Conservation (phyloP, 768 basidiomycete species). For the Cystobasidiopsis lactophilus region DNA sequence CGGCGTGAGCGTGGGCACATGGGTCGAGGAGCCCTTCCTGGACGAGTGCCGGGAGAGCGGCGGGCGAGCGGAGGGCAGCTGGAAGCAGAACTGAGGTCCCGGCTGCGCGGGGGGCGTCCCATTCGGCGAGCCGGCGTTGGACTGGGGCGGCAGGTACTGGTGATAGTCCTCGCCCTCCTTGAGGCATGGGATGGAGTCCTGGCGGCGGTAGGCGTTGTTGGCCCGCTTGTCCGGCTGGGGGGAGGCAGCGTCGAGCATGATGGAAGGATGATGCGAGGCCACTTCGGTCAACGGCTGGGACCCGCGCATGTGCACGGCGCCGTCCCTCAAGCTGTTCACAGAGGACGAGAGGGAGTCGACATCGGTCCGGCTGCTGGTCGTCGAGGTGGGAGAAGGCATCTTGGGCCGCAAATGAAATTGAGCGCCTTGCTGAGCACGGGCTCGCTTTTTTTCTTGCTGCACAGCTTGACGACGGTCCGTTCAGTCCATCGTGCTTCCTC, state of each 20-base stretch:
- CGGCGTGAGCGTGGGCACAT: neutral
- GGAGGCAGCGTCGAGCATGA: neutral
- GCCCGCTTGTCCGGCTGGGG: neutral
- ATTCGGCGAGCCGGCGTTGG: neutral
- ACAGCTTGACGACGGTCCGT: too few relatives aligned
- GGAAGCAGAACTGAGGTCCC: neutral
- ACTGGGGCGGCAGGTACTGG: conserved; percentile 2
- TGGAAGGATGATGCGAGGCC: neutral
- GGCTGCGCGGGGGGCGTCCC: neutral
- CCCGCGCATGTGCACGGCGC: neutral
- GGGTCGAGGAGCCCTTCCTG: neutral
- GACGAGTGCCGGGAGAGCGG: too few relatives aligned
- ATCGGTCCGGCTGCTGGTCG: too few relatives aligned
- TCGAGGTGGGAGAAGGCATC: too few relatives aligned
- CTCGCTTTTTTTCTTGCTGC: too few relatives aligned
- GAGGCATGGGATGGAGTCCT: neutral
- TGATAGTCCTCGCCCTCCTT: conserved; percentile 10
- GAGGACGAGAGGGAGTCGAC: too few relatives aligned
- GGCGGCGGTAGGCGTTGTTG: neutral
- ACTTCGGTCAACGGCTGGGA: neutral
- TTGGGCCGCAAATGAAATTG: too few relatives aligned
- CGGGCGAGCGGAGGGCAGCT: neutral
- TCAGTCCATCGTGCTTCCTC: too few relatives aligned
- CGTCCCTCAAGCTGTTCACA: too few relatives aligned
- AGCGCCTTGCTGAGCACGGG: too few relatives aligned